Evolutionary conservation across 805 yeast genomes (phyloP), one percentile per base, ranked within the genome.

Genomic region (Candida loeiensis): DNA sequence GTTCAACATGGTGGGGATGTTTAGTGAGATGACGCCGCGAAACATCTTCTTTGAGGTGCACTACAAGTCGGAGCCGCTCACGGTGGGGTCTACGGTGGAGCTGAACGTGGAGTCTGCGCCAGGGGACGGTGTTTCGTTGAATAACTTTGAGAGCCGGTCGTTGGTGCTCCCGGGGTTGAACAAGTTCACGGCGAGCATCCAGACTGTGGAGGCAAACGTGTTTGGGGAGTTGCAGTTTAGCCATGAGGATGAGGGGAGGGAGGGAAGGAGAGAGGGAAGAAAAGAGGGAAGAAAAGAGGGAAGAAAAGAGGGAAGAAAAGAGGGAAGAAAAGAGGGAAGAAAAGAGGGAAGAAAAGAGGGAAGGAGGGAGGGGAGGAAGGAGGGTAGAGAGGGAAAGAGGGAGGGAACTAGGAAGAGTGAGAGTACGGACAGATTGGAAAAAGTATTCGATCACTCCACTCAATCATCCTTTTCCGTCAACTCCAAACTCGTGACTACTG

Each of bases 221-320:
- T 64, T 71, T 38, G 70, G 77, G 3, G 82, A 79, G 44, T 37
- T 69, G 35, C 71, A 68, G 26, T 39, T 55, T 11, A 56, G 57
- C 15, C 57, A 53, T 29, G 67, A 58, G 17, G 30, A n/a, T n/a
- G n/a, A n/a, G n/a, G n/a, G n/a, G n/a, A n/a, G n/a, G n/a, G n/a
- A n/a, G n/a, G n/a, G n/a, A n/a, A n/a, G n/a, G n/a, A n/a, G n/a
- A n/a, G n/a, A n/a, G n/a, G n/a, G n/a, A n/a, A n/a, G n/a, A n/a
- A n/a, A n/a, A n/a, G n/a, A n/a, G n/a, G n/a, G n/a, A n/a, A n/a
- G n/a, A n/a, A n/a, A n/a, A n/a, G n/a, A n/a, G n/a, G n/a, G n/a
- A n/a, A n/a, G n/a, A n/a, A n/a, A n/a, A n/a, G n/a, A n/a, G n/a
- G n/a, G n/a, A n/a, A n/a, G n/a, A n/a, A n/a, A n/a, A n/a, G n/a